Conservation (phyloP, 805 yeast species). For the Blastobotrys peoriensis region DNA sequence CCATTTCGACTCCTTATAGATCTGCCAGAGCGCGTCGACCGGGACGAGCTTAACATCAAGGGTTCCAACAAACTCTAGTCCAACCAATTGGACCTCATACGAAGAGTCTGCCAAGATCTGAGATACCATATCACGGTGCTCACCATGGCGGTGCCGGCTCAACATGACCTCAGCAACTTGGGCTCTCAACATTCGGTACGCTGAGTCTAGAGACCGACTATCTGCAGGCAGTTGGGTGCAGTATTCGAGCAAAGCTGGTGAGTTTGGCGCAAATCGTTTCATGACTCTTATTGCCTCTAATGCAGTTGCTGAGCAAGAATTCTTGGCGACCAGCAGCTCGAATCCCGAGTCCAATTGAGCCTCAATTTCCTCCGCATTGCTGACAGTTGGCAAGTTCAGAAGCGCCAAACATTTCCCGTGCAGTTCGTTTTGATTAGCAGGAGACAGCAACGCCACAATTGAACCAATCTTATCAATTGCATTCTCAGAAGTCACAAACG, state of each 20-base stretch:
- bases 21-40: conserved; percentile 14
- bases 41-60: neutral
- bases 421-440: conserved; percentile 36
- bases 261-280: neutral
- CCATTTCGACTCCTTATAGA: conserved; percentile 18
- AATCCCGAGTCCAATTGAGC: conserved; percentile 7
- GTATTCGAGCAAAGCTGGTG: conserved; percentile 1
- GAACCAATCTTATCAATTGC: conserved; percentile 27
- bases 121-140: neutral
- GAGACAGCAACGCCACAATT: conserved; percentile 24
- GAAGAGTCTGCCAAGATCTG: conserved; percentile 14
- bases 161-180: conserved; percentile 12
- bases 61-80: conserved; percentile 9
- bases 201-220: conserved; percentile 8
- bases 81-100: conserved; percentile 21
- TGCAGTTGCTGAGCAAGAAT: conserved; percentile 20
- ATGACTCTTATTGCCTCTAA: conserved; percentile 17
- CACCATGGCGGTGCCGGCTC: too few relatives aligned
- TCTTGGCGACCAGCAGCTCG: conserved; percentile 12
- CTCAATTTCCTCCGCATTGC: conserved; percentile 2
- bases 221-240: conserved; percentile 7
- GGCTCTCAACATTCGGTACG: conserved; percentile 13
- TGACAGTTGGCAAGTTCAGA: conserved; percentile 27
- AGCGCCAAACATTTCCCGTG: conserved; percentile 60
- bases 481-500: conserved; percentile 37